Evolutionary conservation across 2,329 filamentous ascomycete species (phyloP).

Genomic region (Massarina eburnea): DNA sequence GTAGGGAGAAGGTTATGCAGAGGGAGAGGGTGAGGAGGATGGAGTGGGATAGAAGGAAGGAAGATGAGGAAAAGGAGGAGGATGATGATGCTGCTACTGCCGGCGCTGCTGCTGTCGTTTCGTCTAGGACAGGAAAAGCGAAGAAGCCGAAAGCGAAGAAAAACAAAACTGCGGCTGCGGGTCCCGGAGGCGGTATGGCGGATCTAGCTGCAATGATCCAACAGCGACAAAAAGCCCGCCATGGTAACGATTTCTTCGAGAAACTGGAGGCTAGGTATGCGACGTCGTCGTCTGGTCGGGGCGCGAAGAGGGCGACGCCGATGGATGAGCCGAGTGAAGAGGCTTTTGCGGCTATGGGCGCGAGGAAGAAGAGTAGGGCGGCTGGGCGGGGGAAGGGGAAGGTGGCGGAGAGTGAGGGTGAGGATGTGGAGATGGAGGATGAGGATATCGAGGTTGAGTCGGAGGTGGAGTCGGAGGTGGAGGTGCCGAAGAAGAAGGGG

Average conservation of each 20-base stretch:
- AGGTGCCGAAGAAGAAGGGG: conserved; percentile 20
- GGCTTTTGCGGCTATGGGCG: conserved; percentile 49
- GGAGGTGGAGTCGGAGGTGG: conserved; percentile 21
- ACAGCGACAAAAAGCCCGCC: conserved; percentile 36
- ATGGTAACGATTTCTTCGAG: conserved; percentile 40
- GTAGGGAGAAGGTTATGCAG: conserved; percentile 33
- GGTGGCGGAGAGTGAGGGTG: conserved; percentile 17
- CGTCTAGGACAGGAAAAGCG: conserved; percentile 52
- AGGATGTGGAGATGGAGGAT: conserved; percentile 15
- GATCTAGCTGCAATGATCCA: conserved; percentile 42
- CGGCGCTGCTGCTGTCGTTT: not conserved
- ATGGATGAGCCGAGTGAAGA: conserved; percentile 65
- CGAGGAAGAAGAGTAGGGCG: conserved; percentile 31
- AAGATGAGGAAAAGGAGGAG: conserved; percentile 47
- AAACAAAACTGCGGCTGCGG: conserved; percentile 28
- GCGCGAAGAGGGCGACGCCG: conserved; percentile 48
- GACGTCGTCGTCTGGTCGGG: conserved; percentile 30
- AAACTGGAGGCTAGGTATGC: conserved; percentile 40
- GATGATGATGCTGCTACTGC: conserved; percentile 52
- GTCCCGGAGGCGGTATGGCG: conserved; percentile 35
- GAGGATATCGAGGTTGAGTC: conserved; percentile 31
- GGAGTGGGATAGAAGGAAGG: conserved; percentile 52
- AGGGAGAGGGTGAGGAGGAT: conserved; percentile 40
- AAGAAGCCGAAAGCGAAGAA: conserved; percentile 65
- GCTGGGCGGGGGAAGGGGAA: conserved; percentile 14